Conservation (phyloP, 1,284 basidiomycete genomes). For the Termitomyces sp. region DNA sequence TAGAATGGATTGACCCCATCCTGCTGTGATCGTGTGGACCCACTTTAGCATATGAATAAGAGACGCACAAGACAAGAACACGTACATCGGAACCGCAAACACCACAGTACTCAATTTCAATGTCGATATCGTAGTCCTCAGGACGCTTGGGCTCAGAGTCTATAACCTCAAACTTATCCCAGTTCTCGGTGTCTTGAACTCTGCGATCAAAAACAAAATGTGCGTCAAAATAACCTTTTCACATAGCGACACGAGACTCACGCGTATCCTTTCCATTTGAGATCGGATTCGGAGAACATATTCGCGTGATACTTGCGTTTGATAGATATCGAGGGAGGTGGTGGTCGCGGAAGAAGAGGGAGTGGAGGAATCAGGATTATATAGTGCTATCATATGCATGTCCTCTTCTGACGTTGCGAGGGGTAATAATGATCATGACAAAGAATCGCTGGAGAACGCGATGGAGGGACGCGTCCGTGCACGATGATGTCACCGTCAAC, state of each 20-base stretch:
- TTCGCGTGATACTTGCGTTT: too few species aligned
- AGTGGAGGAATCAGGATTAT: too few species aligned
- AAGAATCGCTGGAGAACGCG: too few species aligned
- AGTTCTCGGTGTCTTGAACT: slow-evolving; percentile 31
- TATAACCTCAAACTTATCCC: slow-evolving; percentile 40
- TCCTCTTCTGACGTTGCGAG: too few species aligned
- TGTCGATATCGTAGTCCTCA: slow-evolving; percentile 34
- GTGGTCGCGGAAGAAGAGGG: too few species aligned
- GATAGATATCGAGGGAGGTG: not conserved
- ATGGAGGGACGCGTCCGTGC: too few species aligned
- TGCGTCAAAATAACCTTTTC: not conserved
- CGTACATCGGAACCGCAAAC: slow-evolving; percentile 47
- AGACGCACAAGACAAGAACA: not conserved
- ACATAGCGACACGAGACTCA: slow-evolving; percentile 6
- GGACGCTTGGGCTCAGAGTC: slow-evolving; percentile 32
- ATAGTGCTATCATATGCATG: not conserved
- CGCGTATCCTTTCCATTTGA: slow-evolving; percentile 20
- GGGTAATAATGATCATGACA: too few species aligned
- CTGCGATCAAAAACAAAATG: slow-evolving; percentile 13
- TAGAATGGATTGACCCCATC: slow-evolving; percentile 41
- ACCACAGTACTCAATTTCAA: slow-evolving; percentile 37
- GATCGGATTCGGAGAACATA: not conserved
- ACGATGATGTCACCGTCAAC: too few species aligned
- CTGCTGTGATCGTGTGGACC: slow-evolving; percentile 43
- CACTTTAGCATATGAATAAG: not conserved